These are phyloP conservation scores for Monosporozyma unispora DNA, from an alignment of 805 yeast genomes.

Conservation along the genomic window DNA sequence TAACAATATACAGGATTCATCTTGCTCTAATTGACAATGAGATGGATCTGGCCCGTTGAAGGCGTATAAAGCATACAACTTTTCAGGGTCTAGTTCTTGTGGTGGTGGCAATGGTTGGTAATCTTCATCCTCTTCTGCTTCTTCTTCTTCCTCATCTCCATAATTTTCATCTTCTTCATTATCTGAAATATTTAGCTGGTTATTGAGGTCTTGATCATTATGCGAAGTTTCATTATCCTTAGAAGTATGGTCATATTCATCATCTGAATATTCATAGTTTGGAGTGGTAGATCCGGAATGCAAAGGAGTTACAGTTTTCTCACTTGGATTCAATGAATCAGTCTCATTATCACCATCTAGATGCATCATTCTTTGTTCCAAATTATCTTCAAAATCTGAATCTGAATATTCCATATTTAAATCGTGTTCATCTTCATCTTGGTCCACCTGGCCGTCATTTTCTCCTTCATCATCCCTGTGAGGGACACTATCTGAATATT, in stretches of 20 bases:
- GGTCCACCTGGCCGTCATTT: no score
- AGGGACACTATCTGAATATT: background rate
- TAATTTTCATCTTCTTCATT: constrained; percentile 12
- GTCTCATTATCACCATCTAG: constrained; percentile 8
- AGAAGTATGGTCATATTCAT: constrained; percentile 5
- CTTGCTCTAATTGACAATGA: constrained; percentile 70
- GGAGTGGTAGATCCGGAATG: background rate
- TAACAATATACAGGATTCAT: constrained; percentile 72
- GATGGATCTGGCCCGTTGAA: constrained; percentile 90
- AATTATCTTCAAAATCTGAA: constrained; percentile 30
- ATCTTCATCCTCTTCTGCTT: constrained; percentile 33
- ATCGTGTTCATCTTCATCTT: background rate
- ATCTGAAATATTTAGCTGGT: constrained; percentile 6
- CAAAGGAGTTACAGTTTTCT: background rate
- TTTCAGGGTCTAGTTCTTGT: constrained; percentile 69
- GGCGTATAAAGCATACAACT: constrained; percentile 77
- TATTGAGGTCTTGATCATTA: background rate
- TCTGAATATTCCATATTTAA: constrained; percentile 25
- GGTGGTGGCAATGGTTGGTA: constrained; percentile 51
- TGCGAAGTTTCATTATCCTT: constrained; percentile 4
- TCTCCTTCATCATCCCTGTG: background rate
- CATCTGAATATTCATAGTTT: constrained; percentile 5
- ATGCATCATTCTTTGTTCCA: constrained; percentile 24
- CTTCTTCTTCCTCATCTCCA: constrained; percentile 14
- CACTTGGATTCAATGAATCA: constrained; percentile 3